phyloP scores from a whole-genome alignment of 2,329 filamentous ascomycete species.

The Colletotrichum siamense region DNA sequence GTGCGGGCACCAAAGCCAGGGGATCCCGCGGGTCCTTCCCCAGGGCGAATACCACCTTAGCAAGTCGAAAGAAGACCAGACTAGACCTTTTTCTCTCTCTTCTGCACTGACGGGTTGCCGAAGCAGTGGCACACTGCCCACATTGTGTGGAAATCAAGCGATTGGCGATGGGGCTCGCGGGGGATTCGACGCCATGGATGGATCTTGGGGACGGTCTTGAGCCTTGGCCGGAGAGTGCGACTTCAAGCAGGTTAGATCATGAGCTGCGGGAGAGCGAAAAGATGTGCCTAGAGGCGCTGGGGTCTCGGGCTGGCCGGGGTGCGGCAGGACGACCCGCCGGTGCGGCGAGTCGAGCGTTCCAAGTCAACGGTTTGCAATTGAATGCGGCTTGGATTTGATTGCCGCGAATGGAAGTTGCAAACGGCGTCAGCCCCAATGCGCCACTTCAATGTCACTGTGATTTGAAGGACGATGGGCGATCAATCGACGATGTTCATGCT shows the following conservation, averaged over 20 bases:
- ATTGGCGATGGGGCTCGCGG: background rate
- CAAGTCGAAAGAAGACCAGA: background rate
- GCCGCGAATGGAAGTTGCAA: background rate
- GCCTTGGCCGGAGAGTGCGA: background rate
- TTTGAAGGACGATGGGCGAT: background rate
- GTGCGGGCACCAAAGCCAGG: background rate
- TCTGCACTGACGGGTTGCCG: background rate
- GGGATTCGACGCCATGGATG: background rate
- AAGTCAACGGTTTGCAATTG: constrained; percentile 1
- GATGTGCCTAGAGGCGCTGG: background rate
- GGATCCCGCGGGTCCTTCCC: background rate
- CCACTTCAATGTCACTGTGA: background rate
- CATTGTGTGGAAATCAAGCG: constrained; percentile 1
- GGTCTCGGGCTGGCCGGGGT: constrained; percentile 9
- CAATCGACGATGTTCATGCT: background rate
- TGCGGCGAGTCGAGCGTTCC: background rate
- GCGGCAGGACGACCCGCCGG: background rate
- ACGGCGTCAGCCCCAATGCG: background rate
- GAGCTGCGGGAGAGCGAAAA: background rate
- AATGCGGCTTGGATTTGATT: background rate
- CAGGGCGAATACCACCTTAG: background rate
- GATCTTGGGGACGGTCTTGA: background rate
- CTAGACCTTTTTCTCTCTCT: background rate
- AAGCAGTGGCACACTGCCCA: background rate
- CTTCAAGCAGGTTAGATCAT: background rate